Evolutionary conservation across 192 early-diverging fungal genomes (phyloP), one percentile per base, ranked within the genome.

Genomic region (Podila minutissima): DNA sequence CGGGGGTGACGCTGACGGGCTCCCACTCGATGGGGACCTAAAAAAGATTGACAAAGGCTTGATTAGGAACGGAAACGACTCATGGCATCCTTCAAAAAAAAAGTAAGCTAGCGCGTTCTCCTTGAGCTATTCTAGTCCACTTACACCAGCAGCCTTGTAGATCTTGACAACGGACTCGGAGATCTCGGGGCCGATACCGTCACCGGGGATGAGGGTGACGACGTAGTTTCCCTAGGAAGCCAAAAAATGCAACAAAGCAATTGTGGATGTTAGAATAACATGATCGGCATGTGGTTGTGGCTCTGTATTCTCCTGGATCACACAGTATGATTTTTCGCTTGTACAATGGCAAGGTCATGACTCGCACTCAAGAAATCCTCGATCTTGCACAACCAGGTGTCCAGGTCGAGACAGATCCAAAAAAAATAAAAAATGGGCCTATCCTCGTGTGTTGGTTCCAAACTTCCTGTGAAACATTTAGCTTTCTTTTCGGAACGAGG

Each of bases 151-250:
- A 22, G 96, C 98, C 70, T 88, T 83, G 83, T 96, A 99, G 83
- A 99, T 97, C 49, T 92, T 84, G 86, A 95, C 91, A 50, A 99
- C 98, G 20, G 95, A 95, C 64, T 88, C 83, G 49, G 97, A 96
- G 69, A 99, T 99, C 86, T 99, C 98, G 4, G 98, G 98, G 38
- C 98, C 98, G 69, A 99, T 99, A 66, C 97, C 97, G 84, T 99
- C 97, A 67, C 97, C 97, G 20, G 98, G 97, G 72, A 99, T 98
- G 69, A 99, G 85, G 61, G 97, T 97, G 63, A 98, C 97, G 60
- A 83, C 85, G 86, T 93, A 95, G 89, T 93, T 95, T 68, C 93
- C 93, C 86, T 90, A 73, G 1, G 5, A 17, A 65, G 20, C 19
- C 33, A 15, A 26, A 38, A 70, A 22, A 59, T 17, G 19, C 4